phyloP scores from a whole-genome alignment of 441 rosid species.

The Syzygium syzygioides region DNA sequence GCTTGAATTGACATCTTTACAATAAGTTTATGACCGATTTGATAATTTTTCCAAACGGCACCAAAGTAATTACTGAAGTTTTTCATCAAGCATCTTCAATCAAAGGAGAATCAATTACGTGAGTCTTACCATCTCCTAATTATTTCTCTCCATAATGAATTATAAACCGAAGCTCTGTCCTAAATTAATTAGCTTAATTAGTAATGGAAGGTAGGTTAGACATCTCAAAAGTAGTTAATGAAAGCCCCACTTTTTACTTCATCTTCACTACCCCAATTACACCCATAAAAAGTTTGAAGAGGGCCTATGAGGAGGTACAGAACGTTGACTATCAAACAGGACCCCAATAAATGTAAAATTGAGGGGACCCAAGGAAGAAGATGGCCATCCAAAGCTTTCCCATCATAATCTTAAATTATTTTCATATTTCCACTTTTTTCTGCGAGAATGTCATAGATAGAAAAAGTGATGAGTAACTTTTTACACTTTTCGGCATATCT shows the following conservation, averaged over 20 bases:
- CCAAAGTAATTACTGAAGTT: not conserved
- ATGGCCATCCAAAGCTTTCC: not conserved
- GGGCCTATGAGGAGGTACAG: not conserved
- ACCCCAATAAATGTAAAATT: not conserved
- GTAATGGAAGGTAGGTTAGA: not conserved
- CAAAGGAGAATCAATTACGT: not conserved
- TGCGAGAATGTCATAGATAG: not conserved
- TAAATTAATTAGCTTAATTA: not conserved
- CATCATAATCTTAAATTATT: not conserved
- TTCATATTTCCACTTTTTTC: not conserved
- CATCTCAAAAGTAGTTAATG: not conserved
- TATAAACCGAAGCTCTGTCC: not conserved
- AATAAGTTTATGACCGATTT: not conserved
- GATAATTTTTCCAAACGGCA: accelerated
- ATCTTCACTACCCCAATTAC: not conserved
- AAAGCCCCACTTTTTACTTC: not conserved
- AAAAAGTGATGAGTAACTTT: not conserved
- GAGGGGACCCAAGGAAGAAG: not conserved
- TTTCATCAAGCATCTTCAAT: not conserved
- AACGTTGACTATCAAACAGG: not conserved
- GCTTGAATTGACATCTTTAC: too few relatives aligned
- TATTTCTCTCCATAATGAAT: not conserved
- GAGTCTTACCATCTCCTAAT: not conserved
- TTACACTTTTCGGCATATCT: not conserved
- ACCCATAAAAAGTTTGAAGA: not conserved